A percentile compares a stretch with the other conserved stretches of the same genome.
These are phyloP conservation scores for Leptomonas seymouri DNA, from an alignment of 208 protist species.

Conservation along the genomic window DNA sequence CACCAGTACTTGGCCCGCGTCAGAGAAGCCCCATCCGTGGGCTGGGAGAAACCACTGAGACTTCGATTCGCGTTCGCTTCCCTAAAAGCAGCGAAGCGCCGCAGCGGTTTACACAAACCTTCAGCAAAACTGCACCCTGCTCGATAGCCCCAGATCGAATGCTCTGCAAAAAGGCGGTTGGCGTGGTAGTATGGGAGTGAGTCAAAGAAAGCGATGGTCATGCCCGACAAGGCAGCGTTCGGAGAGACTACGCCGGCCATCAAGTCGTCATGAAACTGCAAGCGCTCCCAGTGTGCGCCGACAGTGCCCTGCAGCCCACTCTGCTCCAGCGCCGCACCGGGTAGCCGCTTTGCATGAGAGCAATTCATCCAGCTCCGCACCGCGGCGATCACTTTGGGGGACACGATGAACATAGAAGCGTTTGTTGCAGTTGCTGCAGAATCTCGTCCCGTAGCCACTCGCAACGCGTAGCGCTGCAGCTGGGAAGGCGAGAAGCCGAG, in stretches of 20 bases:
- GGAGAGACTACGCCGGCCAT: conserved; percentile 65
- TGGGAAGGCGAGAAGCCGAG: conserved; percentile 63
- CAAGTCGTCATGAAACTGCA: conserved; percentile 64
- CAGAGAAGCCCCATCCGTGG: background rate
- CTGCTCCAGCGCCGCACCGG: conserved; percentile 64
- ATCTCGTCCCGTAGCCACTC: background rate
- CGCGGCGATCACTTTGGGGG: background rate
- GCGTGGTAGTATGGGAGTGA: conserved; percentile 71
- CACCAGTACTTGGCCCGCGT: conserved; percentile 36
- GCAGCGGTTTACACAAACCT: conserved; percentile 6
- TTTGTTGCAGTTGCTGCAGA: background rate
- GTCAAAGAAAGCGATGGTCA: conserved; percentile 73
- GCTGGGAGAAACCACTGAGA: background rate
- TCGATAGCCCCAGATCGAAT: conserved; percentile 38
- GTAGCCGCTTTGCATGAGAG: conserved; percentile 8
- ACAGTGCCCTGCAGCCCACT: conserved; percentile 68
- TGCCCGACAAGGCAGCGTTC: conserved; percentile 36
- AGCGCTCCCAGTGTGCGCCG: conserved; percentile 79
- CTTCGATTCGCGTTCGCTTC: background rate
- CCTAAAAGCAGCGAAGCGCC: conserved; percentile 3
- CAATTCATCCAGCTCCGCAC: conserved; percentile 24
- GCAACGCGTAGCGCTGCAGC: conserved; percentile 19
- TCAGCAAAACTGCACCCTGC: conserved; percentile 49
- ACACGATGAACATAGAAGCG: background rate
- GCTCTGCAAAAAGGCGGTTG: conserved; percentile 20